Base-by-base conservation (phyloP, 805 yeast genomes). In the Monosporozyma aquatica region DNA sequence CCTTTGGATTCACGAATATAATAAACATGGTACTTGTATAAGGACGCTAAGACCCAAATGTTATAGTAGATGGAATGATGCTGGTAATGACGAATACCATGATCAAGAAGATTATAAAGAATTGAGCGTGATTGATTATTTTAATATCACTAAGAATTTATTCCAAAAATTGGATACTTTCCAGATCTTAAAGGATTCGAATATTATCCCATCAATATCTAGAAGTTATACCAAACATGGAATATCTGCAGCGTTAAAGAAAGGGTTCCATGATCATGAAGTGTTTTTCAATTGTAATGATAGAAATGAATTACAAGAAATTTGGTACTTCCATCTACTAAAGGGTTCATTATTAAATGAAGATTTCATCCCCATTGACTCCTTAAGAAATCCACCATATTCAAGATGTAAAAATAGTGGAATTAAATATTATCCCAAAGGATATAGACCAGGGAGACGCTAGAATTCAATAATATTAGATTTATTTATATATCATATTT, bases 1-100 rank as follows among this genome's bases (percentile, higher is more conserved):
- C 5, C 66, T 89, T 40, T 89, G 97, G 97, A 70, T 74, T 27
- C 96, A 89, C 62, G 97, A 89, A 63, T 89, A 75, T 71, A 87
- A 89, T 67, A 89, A 89, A 60, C 97, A 89, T 59, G 97, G 89
- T 20, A 87, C 95, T 8, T 89, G 97, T 64, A 79, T 87, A 72
- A 75, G 80, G 38, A 87, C 96, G 1, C 67, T 89, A 37, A 75
- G 72, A 43, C 84, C 92, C 3, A 51, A 61, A 4, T 89, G 97
- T 61, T 87, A 87, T 61, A 64, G 64, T 6, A 52, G 59, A 15
- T 59, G 65, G 62, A 46, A 51, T 20, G 41, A 47, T 13, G 43
- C 38, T 27, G n/a, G n/a, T n/a, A n/a, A n/a, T n/a, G n/a, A 43
- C 40, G n/a, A 25, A 29, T 14, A 17, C 10, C 3, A 27, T 13